Percentiles rank a stretch among this genome's conserved stretches.
Conservation (phyloP, 1,139 yeast species). For the Lodderomyces jiufengensis region DNA sequence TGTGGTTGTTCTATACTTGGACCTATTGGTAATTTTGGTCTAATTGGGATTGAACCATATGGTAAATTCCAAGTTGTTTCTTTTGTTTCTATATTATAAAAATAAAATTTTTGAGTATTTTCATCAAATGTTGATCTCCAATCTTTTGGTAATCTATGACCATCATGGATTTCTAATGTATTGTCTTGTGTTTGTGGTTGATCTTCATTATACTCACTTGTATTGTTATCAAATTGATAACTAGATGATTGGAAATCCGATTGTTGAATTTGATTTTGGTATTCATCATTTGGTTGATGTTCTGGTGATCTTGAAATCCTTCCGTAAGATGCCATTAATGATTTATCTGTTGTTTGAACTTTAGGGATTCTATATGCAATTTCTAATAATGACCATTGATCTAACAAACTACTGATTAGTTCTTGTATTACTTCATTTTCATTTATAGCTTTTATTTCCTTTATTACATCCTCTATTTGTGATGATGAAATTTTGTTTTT, state of each 20-base stretch:
- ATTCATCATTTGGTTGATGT: slow-evolving; percentile 11
- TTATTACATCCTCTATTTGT: slow-evolving; percentile 65
- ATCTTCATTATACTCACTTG: slow-evolving; percentile 14
- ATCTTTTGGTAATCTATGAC: slow-evolving; percentile 41
- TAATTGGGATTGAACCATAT: slow-evolving; percentile 12
- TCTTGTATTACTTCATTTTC: slow-evolving; percentile 35
- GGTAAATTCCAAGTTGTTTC: slow-evolving; percentile 63
- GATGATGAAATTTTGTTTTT: slow-evolving; percentile 79
- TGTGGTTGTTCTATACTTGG: slow-evolving; percentile 17
- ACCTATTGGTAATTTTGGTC: slow-evolving; percentile 22
- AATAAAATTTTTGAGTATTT: slow-evolving; percentile 42
- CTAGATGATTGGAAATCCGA: background rate
- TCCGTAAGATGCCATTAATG: slow-evolving; percentile 14
- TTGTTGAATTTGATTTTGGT: background rate
- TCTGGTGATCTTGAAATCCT: slow-evolving; percentile 23
- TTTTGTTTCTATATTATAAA: slow-evolving; percentile 47
- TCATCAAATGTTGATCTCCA: slow-evolving; percentile 53
- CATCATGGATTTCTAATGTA: slow-evolving; percentile 6
- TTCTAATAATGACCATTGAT: slow-evolving; percentile 71
- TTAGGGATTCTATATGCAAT: slow-evolving; percentile 86
- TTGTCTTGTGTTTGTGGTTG: slow-evolving; percentile 17
- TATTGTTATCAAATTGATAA: slow-evolving; percentile 10
- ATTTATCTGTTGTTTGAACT: slow-evolving; percentile 11
- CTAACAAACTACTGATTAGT: too few relatives aligned
- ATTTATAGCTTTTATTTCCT: slow-evolving; percentile 34